Percentiles rank a stretch among this genome's conserved stretches.
Evolutionary conservation across 192 early-diverging fungal species (phyloP).

Genomic region (Gigaspora rosea): DNA sequence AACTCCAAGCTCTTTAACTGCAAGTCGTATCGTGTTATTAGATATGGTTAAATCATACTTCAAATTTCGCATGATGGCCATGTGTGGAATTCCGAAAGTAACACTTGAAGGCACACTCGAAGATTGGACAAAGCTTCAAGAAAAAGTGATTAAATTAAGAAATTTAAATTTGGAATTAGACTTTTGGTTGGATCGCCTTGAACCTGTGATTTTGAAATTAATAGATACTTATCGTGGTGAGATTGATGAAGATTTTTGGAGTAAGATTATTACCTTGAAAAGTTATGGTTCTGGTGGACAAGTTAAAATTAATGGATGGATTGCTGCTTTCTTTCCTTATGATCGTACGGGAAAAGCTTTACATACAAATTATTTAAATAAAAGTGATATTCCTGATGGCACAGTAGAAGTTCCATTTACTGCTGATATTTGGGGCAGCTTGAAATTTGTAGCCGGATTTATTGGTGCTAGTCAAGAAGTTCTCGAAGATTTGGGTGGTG

Average conservation of each 20-base stretch:
- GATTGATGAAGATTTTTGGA: neutral
- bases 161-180: neutral
- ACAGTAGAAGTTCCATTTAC: neutral
- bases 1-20: neutral
- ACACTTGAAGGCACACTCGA: neutral
- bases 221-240: neutral
- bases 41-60: neutral
- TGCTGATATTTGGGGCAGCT: neutral
- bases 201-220: conserved; percentile 1
- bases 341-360: neutral
- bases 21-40: neutral
- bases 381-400: neutral
- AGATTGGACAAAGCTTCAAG: neutral
- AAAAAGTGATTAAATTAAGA: neutral
- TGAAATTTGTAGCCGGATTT: too few relatives aligned
- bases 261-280: neutral
- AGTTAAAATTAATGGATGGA: neutral
- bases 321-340: neutral
- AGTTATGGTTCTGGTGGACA: neutral
- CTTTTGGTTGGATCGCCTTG: conserved; percentile 6
- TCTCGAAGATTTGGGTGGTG: too few relatives aligned
- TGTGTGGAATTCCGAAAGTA: neutral
- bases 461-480: too few relatives aligned
- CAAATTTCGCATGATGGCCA: neutral
- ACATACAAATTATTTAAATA: neutral